Base-by-base conservation (phyloP, 78 protist species). In the Dictyostelium citrinum region DNA sequence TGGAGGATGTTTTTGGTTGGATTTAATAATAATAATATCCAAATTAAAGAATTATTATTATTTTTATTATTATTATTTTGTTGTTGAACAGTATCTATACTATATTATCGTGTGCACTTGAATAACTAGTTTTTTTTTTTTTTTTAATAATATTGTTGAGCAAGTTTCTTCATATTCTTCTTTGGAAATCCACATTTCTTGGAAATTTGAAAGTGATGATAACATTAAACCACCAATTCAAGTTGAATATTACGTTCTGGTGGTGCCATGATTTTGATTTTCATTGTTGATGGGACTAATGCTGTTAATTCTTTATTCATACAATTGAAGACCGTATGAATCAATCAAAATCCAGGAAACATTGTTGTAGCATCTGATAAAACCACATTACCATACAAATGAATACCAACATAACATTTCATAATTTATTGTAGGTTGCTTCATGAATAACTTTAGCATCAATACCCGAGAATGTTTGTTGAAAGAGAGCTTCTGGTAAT, bases 161-260 rank as follows among this genome's bases (percentile, higher is more conserved):
- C 61, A 2, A 17, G 24, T 17, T 51, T 51, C 22, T 2, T 51
- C 24, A 51, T 91, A 97, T 31, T 97, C 97, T 39, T 95, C 83
- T 46, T 81, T 74, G 1, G 97, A 80, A 3, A 97, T 78, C 97
- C 96, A 97, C 82, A 72, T 90, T 49, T 70, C 10, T 29, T 93
- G 70, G 90, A 97, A 97, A 24, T 97, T 33, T 45, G 71, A 20
- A 1, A 97, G 71, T 3, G 96, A 75, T 35, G 97, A 35, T 14
- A 96, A 27, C 33, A 97, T 96, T 22, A 97, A 96, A 5, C 97
- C 98, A 31, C 98, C 98, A 24, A 96, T 94, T 98, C 98, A 97
- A 2, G 71, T 90, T 2, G 84, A 61, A 90, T 83, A 81, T 39
- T 82, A 17, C 97, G 84, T 39, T 97, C 97, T 11, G 86, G 93